These are phyloP conservation scores for Aeminium ludgeri DNA, from an alignment of 495 filamentous ascomycete genomes.

Conservation along the genomic window DNA sequence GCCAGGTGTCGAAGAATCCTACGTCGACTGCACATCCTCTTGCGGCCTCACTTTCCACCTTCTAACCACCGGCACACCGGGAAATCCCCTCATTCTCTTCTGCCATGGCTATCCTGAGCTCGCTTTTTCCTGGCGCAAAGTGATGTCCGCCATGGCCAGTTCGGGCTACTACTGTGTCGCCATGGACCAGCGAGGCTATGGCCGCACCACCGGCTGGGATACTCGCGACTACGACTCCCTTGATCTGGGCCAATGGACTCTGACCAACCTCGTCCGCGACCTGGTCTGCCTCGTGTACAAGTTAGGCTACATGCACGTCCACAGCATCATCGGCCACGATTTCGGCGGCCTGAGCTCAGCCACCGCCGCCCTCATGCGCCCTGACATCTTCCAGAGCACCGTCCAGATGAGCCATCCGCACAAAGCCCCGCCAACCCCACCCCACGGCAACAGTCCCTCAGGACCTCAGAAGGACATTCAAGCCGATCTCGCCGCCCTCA, in stretches of 20 bases:
- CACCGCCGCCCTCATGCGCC: conserved; percentile 43
- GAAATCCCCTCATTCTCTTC: conserved; percentile 43
- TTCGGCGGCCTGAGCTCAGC: conserved; percentile 43
- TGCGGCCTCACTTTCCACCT: conserved; percentile 43
- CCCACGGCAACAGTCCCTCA: conserved; percentile 32
- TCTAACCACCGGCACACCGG: conserved; percentile 33
- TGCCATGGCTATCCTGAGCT: conserved; percentile 53
- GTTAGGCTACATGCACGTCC: conserved; percentile 39
- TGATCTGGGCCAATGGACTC: conserved; percentile 39
- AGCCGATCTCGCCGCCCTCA: conserved; percentile 34
- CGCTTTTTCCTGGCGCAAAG: conserved; percentile 51
- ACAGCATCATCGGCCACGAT: conserved; percentile 52
- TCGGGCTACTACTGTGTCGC: conserved; percentile 47
- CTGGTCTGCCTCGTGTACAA: conserved; percentile 42
- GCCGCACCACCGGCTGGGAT: conserved; percentile 48
- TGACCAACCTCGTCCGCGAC: conserved; percentile 45
- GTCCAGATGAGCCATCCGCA: conserved; percentile 43
- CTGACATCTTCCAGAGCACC: conserved; percentile 43
- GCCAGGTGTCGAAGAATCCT: conserved; percentile 32
- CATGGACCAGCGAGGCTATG: conserved; percentile 53
- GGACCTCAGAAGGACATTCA: conserved; percentile 31
- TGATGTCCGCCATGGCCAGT: conserved; percentile 37
- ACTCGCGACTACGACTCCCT: conserved; percentile 31
- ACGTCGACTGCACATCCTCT: conserved; percentile 29
- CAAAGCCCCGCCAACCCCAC: conserved; percentile 31